Base-by-base conservation (phyloP, 805 yeast genomes). In the Lipomyces kockii region DNA sequence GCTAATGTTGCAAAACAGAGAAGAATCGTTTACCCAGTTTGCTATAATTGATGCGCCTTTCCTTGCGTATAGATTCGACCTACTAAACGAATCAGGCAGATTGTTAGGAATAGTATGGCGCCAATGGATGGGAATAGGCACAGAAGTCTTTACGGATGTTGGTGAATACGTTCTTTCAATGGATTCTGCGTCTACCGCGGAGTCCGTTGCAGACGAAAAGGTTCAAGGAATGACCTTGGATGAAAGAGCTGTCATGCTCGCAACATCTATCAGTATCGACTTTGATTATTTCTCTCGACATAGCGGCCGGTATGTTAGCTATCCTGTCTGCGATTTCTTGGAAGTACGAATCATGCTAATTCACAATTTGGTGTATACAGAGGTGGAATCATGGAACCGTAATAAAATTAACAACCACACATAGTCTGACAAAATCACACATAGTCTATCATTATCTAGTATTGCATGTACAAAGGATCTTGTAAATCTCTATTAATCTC, bases 121-220 rank as follows among this genome's bases (percentile, higher is more conserved):
- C 74, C 92, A 92, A 78, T 95, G 97, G 95, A 97, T 90, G 5
- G 99, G 99, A 0, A 80, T 95, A 54, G 97, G 96, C 2, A 84
- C 98, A 74, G 99, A 95, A 76, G 79, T 93, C 74, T 89, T 94
- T 75, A 93, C 98, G 0, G 98, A 95, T 78, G 90, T 97, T 0
- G 98, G 98, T 69, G 93, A 92, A 1, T 94, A 95, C 77, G 86
- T 93, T 37, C 79, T 94, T 35, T 80, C 97, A 67, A 89, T 92
- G 90, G 97, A 91, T 74, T 89, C 90, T 1, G 71, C 73, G 3
- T 35, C 64, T n/a, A 86, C 87, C 1, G 76, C 80, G 2, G 82
- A 83, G 2, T 79, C 86, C 0, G 17, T 29, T 29, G 86, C 80
- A 54, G 75, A 46, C 51, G 70, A 61, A 27, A 62, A 63, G 51